phyloP scores from a whole-genome alignment of 2,329 filamentous ascomycete genomes.

The Xylaria sp. region DNA sequence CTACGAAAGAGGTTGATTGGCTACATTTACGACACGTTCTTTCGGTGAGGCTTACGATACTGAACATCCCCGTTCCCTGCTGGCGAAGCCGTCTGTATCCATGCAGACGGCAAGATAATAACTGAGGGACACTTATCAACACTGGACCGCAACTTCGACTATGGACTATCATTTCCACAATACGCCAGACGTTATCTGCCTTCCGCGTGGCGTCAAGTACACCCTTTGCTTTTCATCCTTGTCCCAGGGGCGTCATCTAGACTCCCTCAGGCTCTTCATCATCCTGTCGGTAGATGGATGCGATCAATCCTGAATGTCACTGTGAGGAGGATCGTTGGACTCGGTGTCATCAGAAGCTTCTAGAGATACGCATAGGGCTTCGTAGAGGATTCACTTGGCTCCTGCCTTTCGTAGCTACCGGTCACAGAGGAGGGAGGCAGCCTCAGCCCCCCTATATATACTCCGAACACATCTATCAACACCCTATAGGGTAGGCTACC shows the following conservation, averaged over 20 bases:
- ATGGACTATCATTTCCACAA: conserved; percentile 16
- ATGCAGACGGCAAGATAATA: conserved; percentile 2
- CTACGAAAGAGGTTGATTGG: neutral
- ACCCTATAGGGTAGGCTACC: neutral
- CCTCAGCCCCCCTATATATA: neutral
- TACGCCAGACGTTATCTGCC: conserved; percentile 6
- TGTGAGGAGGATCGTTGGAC: too few relatives aligned
- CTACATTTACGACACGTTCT: neutral
- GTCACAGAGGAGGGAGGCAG: neutral
- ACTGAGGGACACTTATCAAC: conserved; percentile 8
- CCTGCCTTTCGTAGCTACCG: neutral
- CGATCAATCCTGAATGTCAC: too few relatives aligned
- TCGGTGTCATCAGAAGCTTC: too few relatives aligned
- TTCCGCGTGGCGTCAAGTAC: conserved; percentile 5
- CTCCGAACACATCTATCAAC: neutral
- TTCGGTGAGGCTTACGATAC: neutral
- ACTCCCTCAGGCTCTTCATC: neutral
- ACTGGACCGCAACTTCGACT: conserved; percentile 18
- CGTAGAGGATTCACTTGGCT: neutral
- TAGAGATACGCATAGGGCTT: too few relatives aligned
- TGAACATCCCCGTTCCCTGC: conserved; percentile 1
- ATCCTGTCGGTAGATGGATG: too few relatives aligned
- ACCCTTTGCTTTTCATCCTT: neutral
- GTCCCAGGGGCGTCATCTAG: neutral
- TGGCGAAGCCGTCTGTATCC: conserved; percentile 6